These are phyloP conservation scores for Brassica cretica DNA, from an alignment of 345 rosid genomes.

Conservation along the genomic window DNA sequence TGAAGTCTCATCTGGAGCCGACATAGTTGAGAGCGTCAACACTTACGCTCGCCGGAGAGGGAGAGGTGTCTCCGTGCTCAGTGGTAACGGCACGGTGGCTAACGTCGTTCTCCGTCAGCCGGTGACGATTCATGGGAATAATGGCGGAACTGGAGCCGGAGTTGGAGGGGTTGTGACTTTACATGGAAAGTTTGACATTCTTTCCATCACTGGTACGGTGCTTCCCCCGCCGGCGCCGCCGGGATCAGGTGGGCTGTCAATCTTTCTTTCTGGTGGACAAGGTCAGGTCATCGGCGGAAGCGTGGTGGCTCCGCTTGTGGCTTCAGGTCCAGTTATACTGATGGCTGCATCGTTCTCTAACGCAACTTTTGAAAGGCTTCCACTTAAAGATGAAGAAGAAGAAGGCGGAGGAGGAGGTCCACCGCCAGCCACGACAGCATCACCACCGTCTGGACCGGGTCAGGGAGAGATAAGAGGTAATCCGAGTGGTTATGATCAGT, in stretches of 20 bases:
- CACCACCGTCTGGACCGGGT: conserved; percentile 49
- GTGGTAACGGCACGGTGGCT: conserved; percentile 61
- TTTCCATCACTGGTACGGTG: conserved; percentile 68
- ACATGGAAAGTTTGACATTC: conserved; percentile 77
- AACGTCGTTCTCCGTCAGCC: conserved; percentile 65
- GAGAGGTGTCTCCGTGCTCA: conserved; percentile 64
- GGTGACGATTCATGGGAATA: conserved; percentile 43
- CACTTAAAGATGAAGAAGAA: conserved; percentile 54
- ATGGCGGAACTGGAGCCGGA: conserved; percentile 17
- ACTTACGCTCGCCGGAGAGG: conserved; percentile 63
- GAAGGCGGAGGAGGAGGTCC: conserved; percentile 26
- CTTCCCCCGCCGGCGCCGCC: conserved; percentile 88
- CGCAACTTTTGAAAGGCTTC: conserved; percentile 72
- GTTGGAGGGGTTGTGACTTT: conserved; percentile 54
- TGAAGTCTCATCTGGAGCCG: conserved; percentile 64
- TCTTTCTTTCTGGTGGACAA: conserved; percentile 64
- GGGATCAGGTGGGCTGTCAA: conserved; percentile 63
- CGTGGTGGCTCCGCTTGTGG: conserved; percentile 61
- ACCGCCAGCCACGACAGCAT: conserved; percentile 39
- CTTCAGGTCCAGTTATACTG: conserved; percentile 68
- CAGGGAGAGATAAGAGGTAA: conserved; percentile 47
- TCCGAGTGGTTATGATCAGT: conserved; percentile 47
- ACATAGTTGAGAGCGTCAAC: conserved; percentile 57
- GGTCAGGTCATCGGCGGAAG: conserved; percentile 81
- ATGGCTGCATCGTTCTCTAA: conserved; percentile 78